Evolutionary conservation across 2,329 filamentous ascomycete genomes (phyloP).

Genomic region (Alternaria sp.): DNA sequence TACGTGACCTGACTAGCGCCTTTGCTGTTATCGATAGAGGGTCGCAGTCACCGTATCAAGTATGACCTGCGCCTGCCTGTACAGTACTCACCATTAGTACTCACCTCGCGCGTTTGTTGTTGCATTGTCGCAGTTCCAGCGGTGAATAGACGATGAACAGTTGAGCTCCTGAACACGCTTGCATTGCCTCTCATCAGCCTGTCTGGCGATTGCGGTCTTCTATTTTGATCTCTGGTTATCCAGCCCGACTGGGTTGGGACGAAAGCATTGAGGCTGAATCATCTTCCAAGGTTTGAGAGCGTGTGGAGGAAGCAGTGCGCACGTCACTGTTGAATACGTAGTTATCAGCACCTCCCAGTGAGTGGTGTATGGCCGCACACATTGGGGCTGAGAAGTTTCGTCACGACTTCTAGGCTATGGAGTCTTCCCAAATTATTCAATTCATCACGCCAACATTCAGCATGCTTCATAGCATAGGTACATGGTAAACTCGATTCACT

Average conservation of each 20-base stretch:
- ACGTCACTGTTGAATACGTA: not conserved
- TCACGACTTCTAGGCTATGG: not conserved
- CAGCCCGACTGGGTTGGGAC: not conserved
- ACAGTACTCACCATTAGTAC: not conserved
- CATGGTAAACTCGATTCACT: not conserved
- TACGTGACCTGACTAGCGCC: slow-evolving; percentile 19
- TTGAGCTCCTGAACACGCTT: not conserved
- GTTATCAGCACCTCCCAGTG: not conserved
- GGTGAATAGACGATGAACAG: not conserved
- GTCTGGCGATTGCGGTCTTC: not conserved
- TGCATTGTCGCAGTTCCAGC: not conserved
- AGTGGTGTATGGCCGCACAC: not conserved
- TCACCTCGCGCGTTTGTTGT: too few species aligned
- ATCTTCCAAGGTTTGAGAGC: not conserved
- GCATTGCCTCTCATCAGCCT: not conserved
- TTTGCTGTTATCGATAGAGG: slow-evolving; percentile 14
- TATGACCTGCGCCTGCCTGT: not conserved
- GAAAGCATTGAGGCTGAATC: not conserved
- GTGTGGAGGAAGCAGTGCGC: not conserved
- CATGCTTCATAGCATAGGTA: not conserved
- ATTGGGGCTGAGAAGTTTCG: not conserved
- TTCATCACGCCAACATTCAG: not conserved
- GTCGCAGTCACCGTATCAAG: slow-evolving; percentile 1
- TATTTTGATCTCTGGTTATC: not conserved
- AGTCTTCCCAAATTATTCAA: not conserved